Percentiles rank a stretch among this genome's conserved stretches.
phyloP scores from a whole-genome alignment of 176 grass and related monocot species.

The Poa pratensis region DNA sequence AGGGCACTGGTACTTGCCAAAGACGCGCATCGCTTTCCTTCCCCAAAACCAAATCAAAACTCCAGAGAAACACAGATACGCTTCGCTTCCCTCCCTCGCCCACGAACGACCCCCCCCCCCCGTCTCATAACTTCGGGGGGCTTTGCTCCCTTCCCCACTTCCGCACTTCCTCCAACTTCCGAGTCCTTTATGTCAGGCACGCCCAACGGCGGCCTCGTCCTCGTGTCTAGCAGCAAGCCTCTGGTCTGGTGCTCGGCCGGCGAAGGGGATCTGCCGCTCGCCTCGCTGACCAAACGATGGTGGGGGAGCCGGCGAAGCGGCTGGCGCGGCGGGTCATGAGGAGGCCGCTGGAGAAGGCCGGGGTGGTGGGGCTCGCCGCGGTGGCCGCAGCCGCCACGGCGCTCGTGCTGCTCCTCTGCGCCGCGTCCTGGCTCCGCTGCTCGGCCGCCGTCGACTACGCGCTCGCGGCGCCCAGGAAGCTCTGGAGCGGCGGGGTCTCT shows the following conservation, averaged over 20 bases:
- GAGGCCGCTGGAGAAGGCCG: slow-evolving; percentile 44
- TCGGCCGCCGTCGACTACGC: slow-evolving; percentile 25
- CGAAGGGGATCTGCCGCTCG: not conserved
- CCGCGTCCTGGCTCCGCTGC: slow-evolving; percentile 37
- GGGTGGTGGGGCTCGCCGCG: slow-evolving; percentile 6
- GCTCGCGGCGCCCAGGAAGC: slow-evolving; percentile 36
- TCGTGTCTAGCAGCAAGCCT: not conserved
- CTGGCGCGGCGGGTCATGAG: slow-evolving; percentile 38
- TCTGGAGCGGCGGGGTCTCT: slow-evolving; percentile 51
- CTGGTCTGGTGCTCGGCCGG: not conserved
- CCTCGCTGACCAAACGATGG: not conserved
- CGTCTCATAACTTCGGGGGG: not conserved
- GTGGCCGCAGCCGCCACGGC: slow-evolving; percentile 1
- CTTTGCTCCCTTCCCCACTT: not conserved
- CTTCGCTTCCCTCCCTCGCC: not conserved
- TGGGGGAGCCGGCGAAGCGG: slow-evolving; percentile 47
- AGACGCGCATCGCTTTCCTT: slow-evolving; percentile 29
- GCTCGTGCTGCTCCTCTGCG: slow-evolving; percentile 44
- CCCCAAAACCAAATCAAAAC: not conserved
- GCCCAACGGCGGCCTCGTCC: not conserved
- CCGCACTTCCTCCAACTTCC: slow-evolving; percentile 17
- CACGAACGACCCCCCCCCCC: not conserved
- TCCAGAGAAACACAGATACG: not conserved
- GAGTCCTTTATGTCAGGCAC: slow-evolving; percentile 1
- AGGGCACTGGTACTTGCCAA: not conserved